Evolutionary conservation across 805 yeast genomes (phyloP).

Genomic region (Schizosaccharomyces cryophilus): DNA sequence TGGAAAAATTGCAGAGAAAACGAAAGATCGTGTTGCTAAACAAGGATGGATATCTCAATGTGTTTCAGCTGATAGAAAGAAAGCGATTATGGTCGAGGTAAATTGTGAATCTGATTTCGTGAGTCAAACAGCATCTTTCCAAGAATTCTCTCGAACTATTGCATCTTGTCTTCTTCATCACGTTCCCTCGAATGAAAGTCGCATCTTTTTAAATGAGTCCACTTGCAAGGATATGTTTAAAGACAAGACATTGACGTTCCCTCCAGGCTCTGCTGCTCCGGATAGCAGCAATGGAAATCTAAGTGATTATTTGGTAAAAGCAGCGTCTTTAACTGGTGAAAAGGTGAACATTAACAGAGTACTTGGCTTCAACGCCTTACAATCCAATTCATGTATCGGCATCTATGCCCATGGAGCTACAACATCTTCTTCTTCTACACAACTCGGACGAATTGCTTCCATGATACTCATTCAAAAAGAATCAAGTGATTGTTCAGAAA

Average conservation of each 20-base stretch:
- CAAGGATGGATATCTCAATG: slow-evolving; percentile 1
- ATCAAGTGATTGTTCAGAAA: not conserved
- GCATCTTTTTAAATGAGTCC: not conserved
- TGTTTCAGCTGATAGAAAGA: not conserved
- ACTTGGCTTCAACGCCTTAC: not conserved
- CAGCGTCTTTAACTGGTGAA: not conserved
- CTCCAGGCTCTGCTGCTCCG: too few species aligned
- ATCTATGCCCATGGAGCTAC: not conserved
- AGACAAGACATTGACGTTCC: not conserved
- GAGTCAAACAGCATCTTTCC: not conserved
- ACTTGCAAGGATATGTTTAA: not conserved
- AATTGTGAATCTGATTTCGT: slow-evolving; percentile 3
- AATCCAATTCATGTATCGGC: not conserved
- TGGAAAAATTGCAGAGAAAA: not conserved
- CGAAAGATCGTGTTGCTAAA: not conserved
- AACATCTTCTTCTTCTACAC: not conserved
- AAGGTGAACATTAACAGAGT: not conserved
- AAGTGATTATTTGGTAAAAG: too few species aligned
- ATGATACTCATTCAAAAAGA: not conserved
- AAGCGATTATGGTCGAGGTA: not conserved
- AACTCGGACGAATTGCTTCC: not conserved
- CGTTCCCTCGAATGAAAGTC: not conserved
- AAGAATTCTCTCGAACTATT: not conserved
- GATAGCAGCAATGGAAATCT: too few species aligned
- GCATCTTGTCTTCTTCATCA: not conserved